Conservation (phyloP, 2,329 filamentous ascomycete genomes). For the Botrytis elliptica region DNA sequence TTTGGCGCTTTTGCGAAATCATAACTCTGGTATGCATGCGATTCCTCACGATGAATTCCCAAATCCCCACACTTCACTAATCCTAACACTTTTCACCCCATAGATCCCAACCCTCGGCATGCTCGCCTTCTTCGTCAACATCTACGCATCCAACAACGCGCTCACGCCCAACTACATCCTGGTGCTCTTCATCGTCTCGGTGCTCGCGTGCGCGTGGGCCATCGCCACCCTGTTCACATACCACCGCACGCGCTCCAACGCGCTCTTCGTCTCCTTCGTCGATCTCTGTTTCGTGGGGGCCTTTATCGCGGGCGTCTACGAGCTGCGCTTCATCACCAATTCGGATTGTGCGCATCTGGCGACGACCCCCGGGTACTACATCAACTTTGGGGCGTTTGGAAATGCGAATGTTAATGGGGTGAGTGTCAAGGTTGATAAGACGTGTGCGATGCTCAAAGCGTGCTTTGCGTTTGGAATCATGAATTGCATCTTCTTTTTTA, state of each 20-base stretch:
- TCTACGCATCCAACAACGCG: constrained; percentile 55
- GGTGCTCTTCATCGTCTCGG: constrained; percentile 65
- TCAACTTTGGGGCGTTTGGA: constrained; percentile 62
- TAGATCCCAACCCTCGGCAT: constrained; percentile 66
- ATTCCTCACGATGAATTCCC: not conserved
- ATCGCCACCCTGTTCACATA: constrained; percentile 66
- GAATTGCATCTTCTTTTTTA: constrained; percentile 76
- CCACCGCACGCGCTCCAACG: constrained; percentile 60
- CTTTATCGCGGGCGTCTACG: constrained; percentile 62
- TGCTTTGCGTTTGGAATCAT: constrained; percentile 88
- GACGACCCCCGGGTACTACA: constrained; percentile 49
- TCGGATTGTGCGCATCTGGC: constrained; percentile 66
- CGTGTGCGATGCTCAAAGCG: constrained; percentile 90
- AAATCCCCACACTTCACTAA: constrained; percentile 13
- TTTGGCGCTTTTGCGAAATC: constrained; percentile 62
- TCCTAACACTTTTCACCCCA: not conserved
- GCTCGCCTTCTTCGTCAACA: constrained; percentile 64
- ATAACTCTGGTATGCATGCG: constrained; percentile 57
- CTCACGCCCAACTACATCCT: constrained; percentile 63
- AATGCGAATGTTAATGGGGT: constrained; percentile 53
- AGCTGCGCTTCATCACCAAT: constrained; percentile 56
- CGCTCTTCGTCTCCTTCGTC: constrained; percentile 59
- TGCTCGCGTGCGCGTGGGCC: constrained; percentile 62
- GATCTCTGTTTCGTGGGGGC: constrained; percentile 63
- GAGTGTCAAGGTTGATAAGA: constrained; percentile 63